phyloP scores from a whole-genome alignment of 345 rosid genomes.

The Isatis tinctoria region DNA sequence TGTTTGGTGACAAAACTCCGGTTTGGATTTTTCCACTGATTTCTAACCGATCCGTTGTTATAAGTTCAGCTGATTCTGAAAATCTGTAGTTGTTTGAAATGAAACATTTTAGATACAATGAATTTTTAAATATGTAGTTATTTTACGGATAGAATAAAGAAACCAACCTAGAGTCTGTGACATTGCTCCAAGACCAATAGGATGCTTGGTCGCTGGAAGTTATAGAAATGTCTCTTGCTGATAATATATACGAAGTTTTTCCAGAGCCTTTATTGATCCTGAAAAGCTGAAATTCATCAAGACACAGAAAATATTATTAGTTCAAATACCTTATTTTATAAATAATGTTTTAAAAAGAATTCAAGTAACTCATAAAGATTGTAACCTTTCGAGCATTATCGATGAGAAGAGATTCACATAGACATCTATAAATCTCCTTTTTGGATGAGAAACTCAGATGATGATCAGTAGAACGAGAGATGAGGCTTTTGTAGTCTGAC shows the following conservation, averaged over 20 bases:
- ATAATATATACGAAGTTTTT: constrained; percentile 46
- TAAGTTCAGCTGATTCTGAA: constrained; percentile 36
- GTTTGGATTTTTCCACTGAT: constrained; percentile 35
- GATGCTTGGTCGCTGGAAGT: constrained; percentile 42
- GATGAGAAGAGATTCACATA: no score
- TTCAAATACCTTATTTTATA: no score
- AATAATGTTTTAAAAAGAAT: no score
- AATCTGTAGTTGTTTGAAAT: constrained; percentile 27
- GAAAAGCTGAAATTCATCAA: constrained; percentile 43
- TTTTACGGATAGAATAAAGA: not conserved
- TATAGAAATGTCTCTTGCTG: no score
- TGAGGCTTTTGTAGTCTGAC: no score
- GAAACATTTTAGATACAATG: not conserved
- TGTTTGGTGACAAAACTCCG: constrained; percentile 34
- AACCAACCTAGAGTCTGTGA: constrained; percentile 50
- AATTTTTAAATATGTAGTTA: not conserved
- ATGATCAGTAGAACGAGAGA: no score
- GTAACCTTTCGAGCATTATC: no score
- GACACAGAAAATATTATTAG: not conserved
- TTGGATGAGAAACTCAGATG: no score
- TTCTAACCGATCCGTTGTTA: constrained; percentile 49
- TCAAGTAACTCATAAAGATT: no score
- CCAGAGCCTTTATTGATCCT: constrained; percentile 55
- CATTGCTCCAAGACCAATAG: constrained; percentile 56
- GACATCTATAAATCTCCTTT: no score